Base-by-base conservation (phyloP, 441 rosid genomes). In the Populus hybrid region DNA sequence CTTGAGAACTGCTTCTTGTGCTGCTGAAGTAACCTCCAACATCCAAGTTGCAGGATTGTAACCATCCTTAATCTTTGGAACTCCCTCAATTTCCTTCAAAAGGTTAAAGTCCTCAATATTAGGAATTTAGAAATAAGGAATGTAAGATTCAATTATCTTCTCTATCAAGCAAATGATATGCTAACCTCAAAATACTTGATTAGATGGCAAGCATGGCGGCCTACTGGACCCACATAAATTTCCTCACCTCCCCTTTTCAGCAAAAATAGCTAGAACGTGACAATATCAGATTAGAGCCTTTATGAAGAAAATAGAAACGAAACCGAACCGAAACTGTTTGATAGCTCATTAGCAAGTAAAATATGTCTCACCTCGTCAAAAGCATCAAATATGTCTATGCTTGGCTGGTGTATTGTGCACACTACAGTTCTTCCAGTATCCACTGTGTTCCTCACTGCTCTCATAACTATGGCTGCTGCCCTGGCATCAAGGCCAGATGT, bases 401-500 rank as follows among this genome's bases (percentile, higher is more conserved):
- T 91, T 1, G 94, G 94, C 79, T 91, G 95, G 85, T 91, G 95
- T 79, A 91, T 91, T 50, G 95, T 89, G 85, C 95, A 91, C 53
- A 89, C 90, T 14, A 89, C 92, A 3, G 94, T 91, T 75, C 94
- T 78, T 30, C 94, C 94, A 0, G 94, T 91, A 81, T 91, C 91
- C 26, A 88, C 94, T 0, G 90, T 91, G 86, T 86, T 90, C 74
- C 92, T 85, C 63, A 90, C 94, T 2, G 94, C 87, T 86, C 93
- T 85, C 91, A 90, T 90, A 18, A 90, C 94, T 61, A 90, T 87
- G 30, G 91, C 94, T 23, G 94, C 94, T 11, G 94, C 94, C 73
- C 94, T 84, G 57, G 94, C 94, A 87, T 91, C 94, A 21, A 91
- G 88, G 64, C 92, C 94, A 12, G 94, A 89, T 19, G 94, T 91